Conservation (phyloP, 1,139 yeast genomes). For the Arxiozyma telluris region DNA sequence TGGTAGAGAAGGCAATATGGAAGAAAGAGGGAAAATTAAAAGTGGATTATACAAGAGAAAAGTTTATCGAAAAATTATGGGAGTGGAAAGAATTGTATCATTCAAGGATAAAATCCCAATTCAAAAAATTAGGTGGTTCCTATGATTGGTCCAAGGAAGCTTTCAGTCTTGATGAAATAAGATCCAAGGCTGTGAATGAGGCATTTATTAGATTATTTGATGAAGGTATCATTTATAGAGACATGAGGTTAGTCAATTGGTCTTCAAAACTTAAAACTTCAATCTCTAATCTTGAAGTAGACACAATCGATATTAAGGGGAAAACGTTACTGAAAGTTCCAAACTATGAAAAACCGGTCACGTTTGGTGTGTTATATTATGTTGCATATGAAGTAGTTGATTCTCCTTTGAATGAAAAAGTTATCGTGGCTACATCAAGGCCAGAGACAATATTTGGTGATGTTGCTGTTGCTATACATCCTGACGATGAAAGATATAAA, state of each 20-base stretch:
- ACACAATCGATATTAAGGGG: slow-evolving; percentile 76
- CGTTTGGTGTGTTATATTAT: slow-evolving; percentile 89
- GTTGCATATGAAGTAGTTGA: slow-evolving; percentile 86
- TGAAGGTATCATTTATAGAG: slow-evolving; percentile 91
- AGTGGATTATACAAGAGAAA: slow-evolving; percentile 90
- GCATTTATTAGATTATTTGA: slow-evolving; percentile 86
- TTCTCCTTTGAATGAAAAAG: slow-evolving; percentile 58
- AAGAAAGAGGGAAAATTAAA: slow-evolving; percentile 76
- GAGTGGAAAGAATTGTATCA: slow-evolving; percentile 97
- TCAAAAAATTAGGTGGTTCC: slow-evolving; percentile 84
- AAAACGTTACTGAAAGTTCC: slow-evolving; percentile 76
- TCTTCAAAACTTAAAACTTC: slow-evolving; percentile 90
- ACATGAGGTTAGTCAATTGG: slow-evolving; percentile 91
- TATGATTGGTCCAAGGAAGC: slow-evolving; percentile 94
- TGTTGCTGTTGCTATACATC: slow-evolving; percentile 95
- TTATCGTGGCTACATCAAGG: slow-evolving; percentile 94
- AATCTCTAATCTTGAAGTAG: slow-evolving; percentile 89
- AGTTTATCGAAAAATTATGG: slow-evolving; percentile 80
- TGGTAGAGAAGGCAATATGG: slow-evolving; percentile 93
- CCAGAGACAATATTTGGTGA: slow-evolving; percentile 98
- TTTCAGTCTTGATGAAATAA: slow-evolving; percentile 75
- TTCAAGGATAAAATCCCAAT: slow-evolving; percentile 68
- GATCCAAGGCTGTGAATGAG: slow-evolving; percentile 74
- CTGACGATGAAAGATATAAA: slow-evolving; percentile 80
- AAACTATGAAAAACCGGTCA: slow-evolving; percentile 78